Evolutionary conservation across 306 rosid species (phyloP), one percentile per base, ranked within the genome.

Genomic region (Gleditsia sinensis): DNA sequence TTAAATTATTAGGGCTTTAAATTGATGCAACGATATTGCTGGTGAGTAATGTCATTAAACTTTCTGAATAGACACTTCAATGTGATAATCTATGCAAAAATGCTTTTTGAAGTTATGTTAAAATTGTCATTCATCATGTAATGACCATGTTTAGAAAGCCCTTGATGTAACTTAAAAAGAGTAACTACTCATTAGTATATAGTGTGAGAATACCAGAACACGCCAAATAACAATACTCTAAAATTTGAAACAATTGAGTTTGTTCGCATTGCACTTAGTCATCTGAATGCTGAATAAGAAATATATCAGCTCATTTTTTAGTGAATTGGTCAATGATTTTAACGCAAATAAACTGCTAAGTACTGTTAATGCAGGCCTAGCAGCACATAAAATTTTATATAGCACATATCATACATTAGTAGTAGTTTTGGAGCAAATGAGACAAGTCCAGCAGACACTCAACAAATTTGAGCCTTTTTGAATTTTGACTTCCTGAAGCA

Each of bases 271-370:
- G 37, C 42, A 54, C 37, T 24, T 25, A 36, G 33, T 65, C 5
- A 42, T 65, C 70, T 65, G 70, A 65, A 40, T 13, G 12, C 5
- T 24, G 70, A 42, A 28, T 17, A n/a, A 57, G 12, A 66, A 32
- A 69, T 45, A 13, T 49, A 7, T 33, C 37, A 32, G 24, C 46
- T 32, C 60, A 25, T 30, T 59, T 64, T 58, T 36, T 64, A 7
- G 32, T 13, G 24, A 16, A 48, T 12, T 39, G 4, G 5, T 59
- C 24, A 33, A 24, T 42, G 17, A 53, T 13, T 62, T 34, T 55
- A 58, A 50, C 33, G 76, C 62, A 51, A 57, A 72, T 27, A 76
- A 66, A 63, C 72, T 71, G 49, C 56, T 58, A 67, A 59, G 25
- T 24, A 40, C 11, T n/a, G 24, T 32, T 58, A 50, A 39, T 25